Evolutionary conservation across 441 rosid genomes (phyloP), one percentile per base, ranked within the genome.

Genomic region (Hura crepitans): DNA sequence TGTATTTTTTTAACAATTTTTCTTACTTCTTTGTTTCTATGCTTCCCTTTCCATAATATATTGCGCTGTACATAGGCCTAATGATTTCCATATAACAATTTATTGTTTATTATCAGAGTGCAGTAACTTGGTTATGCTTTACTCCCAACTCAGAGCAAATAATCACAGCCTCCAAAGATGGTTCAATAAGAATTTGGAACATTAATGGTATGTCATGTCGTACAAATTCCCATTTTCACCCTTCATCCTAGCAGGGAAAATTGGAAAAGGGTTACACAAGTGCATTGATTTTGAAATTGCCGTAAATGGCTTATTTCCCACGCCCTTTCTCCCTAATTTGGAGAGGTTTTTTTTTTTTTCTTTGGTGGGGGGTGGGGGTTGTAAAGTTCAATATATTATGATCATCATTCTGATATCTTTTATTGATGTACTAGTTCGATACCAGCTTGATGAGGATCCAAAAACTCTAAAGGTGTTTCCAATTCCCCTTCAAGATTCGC

Each of bases 401-500:
- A 61, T 23, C 71, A 61, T 37, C 39, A 43, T 71, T 22, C 75
- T 77, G 64, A 75, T 4, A 43, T 55, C 46, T 65, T 80, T 46
- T 37, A 9, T 75, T 35, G 62, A 46, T 72, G 70, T n/a, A 81
- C 80, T 69, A 92, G 99, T 95, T 50, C 96, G 96, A n/a, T 95
- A 91, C 77, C 97, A 92, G 78, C 87, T 95, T 51, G 97, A 93
- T 68, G 98, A 95, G 92, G 99, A 95, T 79, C 97, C 99, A 4
- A 95, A 95, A 86, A 84, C 92, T 59, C 71, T 92, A 81, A 92
- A 91, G 84, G 92, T 83, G 73, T 89, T 91, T 76, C 92, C 91
- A 18, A 92, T 91, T 71, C 97, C 97, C 25, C 88, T 86, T 35
- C 87, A 69, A 61, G 93, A 89, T 79, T 73, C 96, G 69, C 75